A percentile compares a stretch with the other conserved stretches of the same genome.
Conservation (phyloP, 2,329 filamentous ascomycete genomes). For the Monilinia fructicola region DNA sequence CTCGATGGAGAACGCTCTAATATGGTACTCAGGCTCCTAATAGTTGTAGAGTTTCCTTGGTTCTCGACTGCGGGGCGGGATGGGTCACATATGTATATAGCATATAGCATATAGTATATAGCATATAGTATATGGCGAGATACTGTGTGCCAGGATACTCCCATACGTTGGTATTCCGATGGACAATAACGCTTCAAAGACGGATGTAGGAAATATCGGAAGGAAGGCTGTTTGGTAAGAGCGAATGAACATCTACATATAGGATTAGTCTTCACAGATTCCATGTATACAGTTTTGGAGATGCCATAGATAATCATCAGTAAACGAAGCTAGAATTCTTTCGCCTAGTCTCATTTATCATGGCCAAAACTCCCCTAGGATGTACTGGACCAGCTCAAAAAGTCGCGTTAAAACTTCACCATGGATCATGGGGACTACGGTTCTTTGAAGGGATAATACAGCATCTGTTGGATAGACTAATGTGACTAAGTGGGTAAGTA, state of each 20-base stretch:
- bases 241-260: neutral
- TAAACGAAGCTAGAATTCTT: neutral
- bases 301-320: neutral
- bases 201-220: too few species aligned
- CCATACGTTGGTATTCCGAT: neutral
- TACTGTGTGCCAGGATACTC: neutral
- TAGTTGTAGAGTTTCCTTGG: conserved; percentile 8
- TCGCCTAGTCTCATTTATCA: neutral
- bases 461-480: neutral
- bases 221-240: neutral
- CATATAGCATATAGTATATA: too few species aligned
- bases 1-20: neutral
- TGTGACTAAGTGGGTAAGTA: neutral
- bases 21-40: conserved; percentile 10
- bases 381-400: neutral
- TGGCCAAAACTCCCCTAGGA: too few species aligned
- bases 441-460: too few species aligned
- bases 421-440: neutral
- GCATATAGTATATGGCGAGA: neutral
- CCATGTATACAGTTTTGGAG: neutral
- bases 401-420: neutral
- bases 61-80: neutral
- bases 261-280: neutral
- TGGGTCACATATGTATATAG: neutral
- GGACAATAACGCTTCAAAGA: neutral